Evolutionary conservation across 805 yeast species (phyloP).

Genomic region (Starmerella potacharoeniae): DNA sequence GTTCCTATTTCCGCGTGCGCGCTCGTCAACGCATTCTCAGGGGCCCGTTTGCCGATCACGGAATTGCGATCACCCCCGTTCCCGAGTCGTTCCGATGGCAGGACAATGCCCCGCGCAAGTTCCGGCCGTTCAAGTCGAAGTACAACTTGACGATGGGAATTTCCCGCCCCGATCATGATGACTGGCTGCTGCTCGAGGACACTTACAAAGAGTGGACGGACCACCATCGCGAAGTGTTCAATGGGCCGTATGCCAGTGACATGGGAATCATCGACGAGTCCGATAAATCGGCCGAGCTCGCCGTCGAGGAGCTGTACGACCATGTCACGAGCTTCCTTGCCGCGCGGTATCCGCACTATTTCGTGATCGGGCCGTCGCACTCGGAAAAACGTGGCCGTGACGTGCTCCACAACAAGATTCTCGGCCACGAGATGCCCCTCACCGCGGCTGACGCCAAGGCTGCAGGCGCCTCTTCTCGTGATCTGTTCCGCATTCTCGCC

Average conservation of each 20-base stretch:
- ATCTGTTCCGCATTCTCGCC: conserved; percentile 6
- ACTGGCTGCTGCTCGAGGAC: conserved; percentile 51
- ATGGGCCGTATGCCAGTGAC: conserved; percentile 17
- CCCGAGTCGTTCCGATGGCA: conserved; percentile 5
- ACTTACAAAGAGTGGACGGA: conserved; percentile 41
- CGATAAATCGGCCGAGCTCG: conserved; percentile 28
- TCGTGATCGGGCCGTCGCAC: conserved; percentile 21
- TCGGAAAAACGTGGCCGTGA: conserved; percentile 13
- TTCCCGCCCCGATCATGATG: conserved; percentile 37
- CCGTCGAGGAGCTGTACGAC: conserved; percentile 41
- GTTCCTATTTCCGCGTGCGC: neutral
- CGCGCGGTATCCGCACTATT: conserved; percentile 44
- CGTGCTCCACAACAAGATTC: conserved; percentile 10
- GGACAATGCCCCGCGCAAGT: conserved; percentile 16
- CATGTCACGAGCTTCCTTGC: conserved; percentile 32
- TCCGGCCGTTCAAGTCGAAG: conserved; percentile 51
- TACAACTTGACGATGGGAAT: conserved; percentile 53
- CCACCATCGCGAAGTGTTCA: conserved; percentile 31
- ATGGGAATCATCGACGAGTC: conserved; percentile 6
- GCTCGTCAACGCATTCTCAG: neutral
- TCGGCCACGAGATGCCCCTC: conserved; percentile 4
- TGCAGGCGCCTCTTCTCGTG: neutral
- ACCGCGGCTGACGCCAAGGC: neutral
- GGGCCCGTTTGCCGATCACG: neutral
- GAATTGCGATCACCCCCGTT: neutral